A percentile compares a stretch with the other conserved stretches of the same genome.
Conservation (phyloP, 2,329 filamentous ascomycete genomes). For the Pyricularia sp. region DNA sequence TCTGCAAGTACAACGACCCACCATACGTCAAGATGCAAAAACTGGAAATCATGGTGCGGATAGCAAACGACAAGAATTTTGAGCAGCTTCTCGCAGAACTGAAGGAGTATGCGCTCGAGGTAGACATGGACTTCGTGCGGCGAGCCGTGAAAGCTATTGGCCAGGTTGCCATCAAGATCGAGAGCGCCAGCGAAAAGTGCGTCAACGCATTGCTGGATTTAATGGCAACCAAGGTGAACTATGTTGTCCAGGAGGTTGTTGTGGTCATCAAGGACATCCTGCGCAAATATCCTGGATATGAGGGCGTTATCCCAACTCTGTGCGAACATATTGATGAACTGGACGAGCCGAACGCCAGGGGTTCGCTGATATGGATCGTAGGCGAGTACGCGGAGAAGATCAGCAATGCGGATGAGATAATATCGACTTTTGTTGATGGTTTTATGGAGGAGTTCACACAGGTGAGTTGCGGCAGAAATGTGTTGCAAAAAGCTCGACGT, state of each 20-base stretch:
- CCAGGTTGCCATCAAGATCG: conserved; percentile 97
- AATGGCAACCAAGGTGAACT: conserved; percentile 96
- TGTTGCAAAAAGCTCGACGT: background rate
- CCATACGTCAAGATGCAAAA: conserved; percentile 97
- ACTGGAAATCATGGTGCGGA: conserved; percentile 97
- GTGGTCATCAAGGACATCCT: conserved; percentile 99
- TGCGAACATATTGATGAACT: conserved; percentile 96
- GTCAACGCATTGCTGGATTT: conserved; percentile 88
- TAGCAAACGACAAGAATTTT: conserved; percentile 93
- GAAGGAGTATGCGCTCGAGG: conserved; percentile 94
- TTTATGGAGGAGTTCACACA: conserved; percentile 96
- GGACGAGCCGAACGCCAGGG: conserved; percentile 84
- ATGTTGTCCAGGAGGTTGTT: conserved; percentile 94
- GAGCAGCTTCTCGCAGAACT: conserved; percentile 88
- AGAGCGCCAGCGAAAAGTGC: conserved; percentile 85
- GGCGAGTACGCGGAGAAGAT: conserved; percentile 99
- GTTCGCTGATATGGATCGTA: conserved; percentile 94
- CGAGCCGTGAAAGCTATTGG: conserved; percentile 92
- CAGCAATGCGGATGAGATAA: conserved; percentile 90
- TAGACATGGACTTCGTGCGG: conserved; percentile 97
- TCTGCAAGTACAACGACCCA: conserved; percentile 99
- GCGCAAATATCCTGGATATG: conserved; percentile 92
- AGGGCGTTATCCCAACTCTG: conserved; percentile 91
- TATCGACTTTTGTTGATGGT: conserved; percentile 79
- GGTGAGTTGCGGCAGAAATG: conserved; percentile 31